These are phyloP conservation scores for Pichia norvegensis DNA, from an alignment of 1,139 yeast genomes.

Conservation along the genomic window DNA sequence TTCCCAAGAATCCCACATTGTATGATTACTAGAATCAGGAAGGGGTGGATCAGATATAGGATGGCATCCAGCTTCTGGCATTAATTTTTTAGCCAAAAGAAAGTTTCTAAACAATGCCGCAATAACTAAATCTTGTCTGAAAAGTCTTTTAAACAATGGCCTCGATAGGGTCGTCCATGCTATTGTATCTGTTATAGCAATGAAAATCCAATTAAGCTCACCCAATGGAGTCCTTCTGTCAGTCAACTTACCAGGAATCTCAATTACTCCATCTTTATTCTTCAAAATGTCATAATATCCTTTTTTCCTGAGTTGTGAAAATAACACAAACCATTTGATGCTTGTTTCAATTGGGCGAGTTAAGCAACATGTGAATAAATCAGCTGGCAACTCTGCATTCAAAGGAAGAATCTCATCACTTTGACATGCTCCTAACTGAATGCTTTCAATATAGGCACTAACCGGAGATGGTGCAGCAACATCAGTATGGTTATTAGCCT, in stretches of 20 bases:
- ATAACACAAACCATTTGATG: constrained; percentile 85
- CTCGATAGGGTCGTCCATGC: constrained; percentile 94
- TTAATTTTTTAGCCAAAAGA: constrained; percentile 80
- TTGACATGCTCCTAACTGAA: constrained; percentile 88
- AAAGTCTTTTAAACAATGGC: constrained; percentile 79
- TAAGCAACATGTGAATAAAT: constrained; percentile 86
- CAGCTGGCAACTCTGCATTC: constrained; percentile 96
- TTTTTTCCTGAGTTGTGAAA: constrained; percentile 59
- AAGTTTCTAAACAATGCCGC: constrained; percentile 94
- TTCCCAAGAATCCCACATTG: constrained; percentile 99
- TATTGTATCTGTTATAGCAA: constrained; percentile 95
- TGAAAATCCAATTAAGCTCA: constrained; percentile 94
- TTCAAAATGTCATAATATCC: constrained; percentile 43
- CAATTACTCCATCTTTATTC: constrained; percentile 52
- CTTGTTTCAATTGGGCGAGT: constrained; percentile 96
- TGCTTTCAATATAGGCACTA: constrained; percentile 73
- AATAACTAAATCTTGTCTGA: constrained; percentile 93
- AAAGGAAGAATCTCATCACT: constrained; percentile 82
- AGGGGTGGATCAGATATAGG: constrained; percentile 92
- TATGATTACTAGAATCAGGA: constrained; percentile 77
- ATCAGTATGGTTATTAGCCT: constrained; percentile 66
- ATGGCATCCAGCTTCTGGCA: constrained; percentile 91
- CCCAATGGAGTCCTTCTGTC: constrained; percentile 95
- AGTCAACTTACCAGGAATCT: constrained; percentile 82
- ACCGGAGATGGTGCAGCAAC: constrained; percentile 39